Percentiles rank a stretch among this genome's conserved stretches.
Conservation (phyloP, 257 asterid species). For the Solanum medicagineum region DNA sequence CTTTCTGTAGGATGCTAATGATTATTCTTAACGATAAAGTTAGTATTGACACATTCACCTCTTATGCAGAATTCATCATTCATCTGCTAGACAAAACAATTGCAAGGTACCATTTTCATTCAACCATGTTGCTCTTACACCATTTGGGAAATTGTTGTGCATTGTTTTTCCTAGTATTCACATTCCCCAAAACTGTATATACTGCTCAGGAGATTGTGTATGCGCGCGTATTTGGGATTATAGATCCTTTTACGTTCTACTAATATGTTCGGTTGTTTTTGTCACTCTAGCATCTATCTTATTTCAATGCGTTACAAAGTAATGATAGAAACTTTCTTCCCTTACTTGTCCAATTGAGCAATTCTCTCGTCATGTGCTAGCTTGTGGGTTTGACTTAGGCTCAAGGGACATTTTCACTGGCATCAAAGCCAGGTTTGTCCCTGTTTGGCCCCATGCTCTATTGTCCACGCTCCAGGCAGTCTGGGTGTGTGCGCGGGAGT, state of each 20-base stretch:
- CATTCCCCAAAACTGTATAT: neutral
- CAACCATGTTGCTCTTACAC: neutral
- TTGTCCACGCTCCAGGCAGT: too few species aligned
- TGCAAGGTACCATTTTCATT: constrained; percentile 44
- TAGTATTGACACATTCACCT: neutral
- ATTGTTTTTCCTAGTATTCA: neutral
- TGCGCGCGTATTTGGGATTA: neutral
- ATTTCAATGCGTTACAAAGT: neutral
- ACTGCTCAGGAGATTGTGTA: neutral
- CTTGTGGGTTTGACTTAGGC: too few species aligned
- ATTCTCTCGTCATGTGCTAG: neutral
- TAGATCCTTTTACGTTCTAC: neutral
- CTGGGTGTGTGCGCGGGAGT: too few species aligned
- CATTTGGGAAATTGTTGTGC: neutral
- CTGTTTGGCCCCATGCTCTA: too few species aligned
- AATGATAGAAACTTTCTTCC: neutral
- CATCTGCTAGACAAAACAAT: constrained; percentile 67
- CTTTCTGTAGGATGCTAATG: neutral
- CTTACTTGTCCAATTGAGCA: neutral
- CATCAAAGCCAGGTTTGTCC: too few species aligned
- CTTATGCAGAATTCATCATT: constrained; percentile 62
- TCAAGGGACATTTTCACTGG: too few species aligned
- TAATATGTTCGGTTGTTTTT: neutral
- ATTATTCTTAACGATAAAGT: neutral
- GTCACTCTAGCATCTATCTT: neutral